phyloP scores from a whole-genome alignment of 495 filamentous ascomycete genomes.

The Glutinoglossum americanum region DNA sequence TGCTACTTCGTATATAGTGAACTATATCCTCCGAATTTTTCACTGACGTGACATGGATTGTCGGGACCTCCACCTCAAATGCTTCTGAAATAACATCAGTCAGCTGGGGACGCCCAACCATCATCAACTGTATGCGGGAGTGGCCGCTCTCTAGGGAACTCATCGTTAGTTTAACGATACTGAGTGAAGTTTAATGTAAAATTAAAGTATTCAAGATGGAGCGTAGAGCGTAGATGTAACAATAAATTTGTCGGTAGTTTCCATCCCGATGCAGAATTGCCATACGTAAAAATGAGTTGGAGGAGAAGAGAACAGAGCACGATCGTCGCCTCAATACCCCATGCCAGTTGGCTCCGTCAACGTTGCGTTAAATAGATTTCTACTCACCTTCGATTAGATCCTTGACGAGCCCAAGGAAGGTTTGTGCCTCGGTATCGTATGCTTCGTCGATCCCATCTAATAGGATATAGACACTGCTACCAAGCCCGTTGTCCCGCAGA shows the following conservation, averaged over 20 bases:
- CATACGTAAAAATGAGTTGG: no score
- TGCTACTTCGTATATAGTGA: conserved; percentile 14
- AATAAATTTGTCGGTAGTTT: no score
- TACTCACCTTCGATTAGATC: no score
- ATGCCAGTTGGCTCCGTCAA: no score
- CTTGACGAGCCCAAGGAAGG: neutral
- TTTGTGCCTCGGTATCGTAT: conserved; percentile 10
- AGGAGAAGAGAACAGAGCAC: no score
- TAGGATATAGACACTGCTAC: conserved; percentile 13
- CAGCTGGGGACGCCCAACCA: conserved; percentile 17
- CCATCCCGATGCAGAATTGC: no score
- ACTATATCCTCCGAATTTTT: conserved; percentile 17
- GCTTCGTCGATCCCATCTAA: conserved; percentile 20
- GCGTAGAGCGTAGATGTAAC: no score
- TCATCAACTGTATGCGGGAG: conserved; percentile 9
- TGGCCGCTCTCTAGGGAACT: conserved; percentile 6
- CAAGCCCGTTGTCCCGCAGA: conserved; percentile 4
- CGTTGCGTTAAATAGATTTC: no score
- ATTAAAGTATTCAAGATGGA: no score
- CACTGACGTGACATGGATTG: conserved; percentile 14
- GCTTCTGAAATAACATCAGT: conserved; percentile 11
- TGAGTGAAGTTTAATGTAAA: no score
- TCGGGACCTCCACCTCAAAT: conserved; percentile 11
- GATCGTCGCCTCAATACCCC: no score
- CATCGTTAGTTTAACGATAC: no score